phyloP scores from a whole-genome alignment of 192 early-diverging fungal species.

The Gigaspora rosea region DNA sequence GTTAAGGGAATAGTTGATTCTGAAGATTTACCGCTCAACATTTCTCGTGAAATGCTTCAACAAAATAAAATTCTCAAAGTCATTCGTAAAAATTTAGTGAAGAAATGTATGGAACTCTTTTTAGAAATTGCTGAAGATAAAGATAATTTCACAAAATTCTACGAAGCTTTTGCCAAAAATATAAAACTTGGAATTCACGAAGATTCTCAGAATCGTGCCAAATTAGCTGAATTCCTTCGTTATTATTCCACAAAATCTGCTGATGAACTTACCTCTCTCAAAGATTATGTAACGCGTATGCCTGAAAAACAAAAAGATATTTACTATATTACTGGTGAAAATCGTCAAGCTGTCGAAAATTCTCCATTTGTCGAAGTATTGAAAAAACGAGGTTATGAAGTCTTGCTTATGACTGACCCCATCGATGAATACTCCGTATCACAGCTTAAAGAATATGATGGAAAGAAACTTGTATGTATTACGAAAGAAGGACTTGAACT shows the following conservation, averaged over 20 bases:
- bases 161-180: conserved; percentile 99
- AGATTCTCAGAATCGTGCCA: conserved; percentile 94
- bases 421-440: conserved; percentile 99
- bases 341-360: conserved; percentile 90
- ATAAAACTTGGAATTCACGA: conserved; percentile 99
- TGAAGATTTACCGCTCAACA: conserved; percentile 99
- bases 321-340: conserved; percentile 99
- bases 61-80: conserved; percentile 99
- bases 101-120: conserved; percentile 99
- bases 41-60: conserved; percentile 99
- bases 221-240: conserved; percentile 96
- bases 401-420: conserved; percentile 98
- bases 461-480: conserved; percentile 96
- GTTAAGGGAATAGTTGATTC: conserved; percentile 99
- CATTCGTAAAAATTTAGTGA: conserved; percentile 98
- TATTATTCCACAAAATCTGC: conserved; percentile 99
- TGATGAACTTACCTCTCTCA: conserved; percentile 96
- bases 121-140: conserved; percentile 96
- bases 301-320: conserved; percentile 99
- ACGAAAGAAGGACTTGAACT: conserved; percentile 99
- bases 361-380: conserved; percentile 98
- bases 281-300: conserved; percentile 99
- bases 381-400: conserved; percentile 99
- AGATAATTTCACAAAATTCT: conserved; percentile 99
- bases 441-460: conserved; percentile 99